These are phyloP conservation scores for Hypoxylon sp. DNA, from an alignment of 2,329 filamentous ascomycete species.

Conservation along the genomic window DNA sequence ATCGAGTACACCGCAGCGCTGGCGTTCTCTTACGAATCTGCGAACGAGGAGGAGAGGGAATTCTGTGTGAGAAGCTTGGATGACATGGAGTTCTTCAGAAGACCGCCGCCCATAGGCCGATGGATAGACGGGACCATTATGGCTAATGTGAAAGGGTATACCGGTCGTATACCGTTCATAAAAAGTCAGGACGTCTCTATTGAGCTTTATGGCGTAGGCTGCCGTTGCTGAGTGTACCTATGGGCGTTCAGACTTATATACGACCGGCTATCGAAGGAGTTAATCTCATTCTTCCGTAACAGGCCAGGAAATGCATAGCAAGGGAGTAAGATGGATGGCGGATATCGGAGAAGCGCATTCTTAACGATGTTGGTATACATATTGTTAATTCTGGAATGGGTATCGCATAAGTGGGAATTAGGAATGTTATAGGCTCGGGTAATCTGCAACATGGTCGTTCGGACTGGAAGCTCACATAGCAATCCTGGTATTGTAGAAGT, in stretches of 20 bases:
- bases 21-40: conserved; percentile 48
- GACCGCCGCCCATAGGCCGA: conserved; percentile 46
- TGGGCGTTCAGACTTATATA: not conserved
- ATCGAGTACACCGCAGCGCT: conserved; percentile 47
- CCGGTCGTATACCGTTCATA: conserved; percentile 47
- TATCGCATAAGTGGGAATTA: conserved; percentile 2
- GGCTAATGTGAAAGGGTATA: conserved; percentile 49
- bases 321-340: not conserved
- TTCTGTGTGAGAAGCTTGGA: conserved; percentile 43
- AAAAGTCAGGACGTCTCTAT: conserved; percentile 46
- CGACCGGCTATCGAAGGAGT: not conserved
- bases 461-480: conserved; percentile 18
- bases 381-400: not conserved
- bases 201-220: conserved; percentile 46
- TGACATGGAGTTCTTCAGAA: conserved; percentile 47
- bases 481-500: conserved; percentile 15
- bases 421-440: conserved; percentile 14
- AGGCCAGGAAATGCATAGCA: not conserved
- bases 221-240: conserved; percentile 41
- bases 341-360: not conserved
- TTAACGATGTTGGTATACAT: not conserved
- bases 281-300: not conserved
- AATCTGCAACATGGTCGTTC: conserved; percentile 8
- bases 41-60: conserved; percentile 42
- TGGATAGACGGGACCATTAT: conserved; percentile 49